A percentile compares a stretch with the other conserved stretches of the same genome.
Evolutionary conservation across 2,329 filamentous ascomycete species (phyloP).

Genomic region (Pseudodiploospora longispora): DNA sequence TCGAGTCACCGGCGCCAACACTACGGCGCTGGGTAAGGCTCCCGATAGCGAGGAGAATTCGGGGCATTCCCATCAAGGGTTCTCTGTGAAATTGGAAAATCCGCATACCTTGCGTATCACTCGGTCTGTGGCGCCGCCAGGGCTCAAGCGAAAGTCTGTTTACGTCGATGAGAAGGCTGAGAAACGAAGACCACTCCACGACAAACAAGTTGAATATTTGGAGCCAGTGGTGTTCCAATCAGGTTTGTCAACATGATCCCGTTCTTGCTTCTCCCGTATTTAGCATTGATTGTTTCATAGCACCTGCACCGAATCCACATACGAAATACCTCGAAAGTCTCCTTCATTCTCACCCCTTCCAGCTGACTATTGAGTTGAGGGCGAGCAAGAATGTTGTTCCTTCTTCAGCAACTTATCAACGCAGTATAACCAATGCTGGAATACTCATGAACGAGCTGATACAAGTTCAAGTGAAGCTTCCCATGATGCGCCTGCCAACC

Average conservation of each 20-base stretch:
- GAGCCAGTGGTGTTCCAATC: too few species aligned
- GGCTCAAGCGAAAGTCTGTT: too few species aligned
- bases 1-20: conserved; percentile 2
- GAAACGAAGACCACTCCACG: too few species aligned
- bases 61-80: too few species aligned
- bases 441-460: conserved; percentile 10
- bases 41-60: not conserved
- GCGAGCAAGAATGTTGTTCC: not conserved
- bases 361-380: conserved; percentile 7
- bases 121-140: too few species aligned
- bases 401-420: not conserved
- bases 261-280: too few species aligned
- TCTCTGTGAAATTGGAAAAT: too few species aligned
- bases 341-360: conserved; percentile 8
- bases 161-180: too few species aligned
- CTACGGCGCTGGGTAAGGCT: not conserved
- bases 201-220: too few species aligned
- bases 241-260: too few species aligned
- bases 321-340: conserved; percentile 10
- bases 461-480: conserved; percentile 3
- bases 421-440: conserved; percentile 8
- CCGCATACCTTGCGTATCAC: too few species aligned
- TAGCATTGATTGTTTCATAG: conserved; percentile 3
- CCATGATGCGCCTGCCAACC: conserved; percentile 11
- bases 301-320: conserved; percentile 5